Evolutionary conservation across 805 yeast genomes (phyloP), one percentile per base, ranked within the genome.

Genomic region (Teunomyces kruisii): DNA sequence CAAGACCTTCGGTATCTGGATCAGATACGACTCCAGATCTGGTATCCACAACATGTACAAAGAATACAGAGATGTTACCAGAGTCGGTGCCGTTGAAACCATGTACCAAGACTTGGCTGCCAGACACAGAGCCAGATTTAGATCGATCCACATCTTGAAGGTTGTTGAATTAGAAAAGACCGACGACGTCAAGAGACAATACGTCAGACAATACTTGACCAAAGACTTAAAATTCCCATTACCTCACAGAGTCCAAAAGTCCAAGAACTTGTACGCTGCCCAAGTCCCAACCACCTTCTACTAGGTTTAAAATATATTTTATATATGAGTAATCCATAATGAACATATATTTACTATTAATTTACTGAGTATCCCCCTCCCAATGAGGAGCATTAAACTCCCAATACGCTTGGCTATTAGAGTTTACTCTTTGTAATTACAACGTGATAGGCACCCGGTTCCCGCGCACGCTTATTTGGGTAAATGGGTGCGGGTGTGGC

Each of bases 41-140:
- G 99, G 99, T 82, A 91, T 96, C 70, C 99, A 94, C 96, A 94
- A 94, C 95, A 94, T 94, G 97, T 94, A 94, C 97, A 94, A 94
- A 85, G 99, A 94, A 83, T 88, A 89, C 94, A 90, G 99, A 80
- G 99, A 92, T 68, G 96, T 92, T 66, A 79, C 97, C 83, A 94
- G 99, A 83, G 96, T 90, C 57, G 96, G 88, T 76, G 99, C 98
- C 64, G 97, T 94, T 72, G 96, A 88, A 78, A 81, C 94, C 72
- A 86, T 94, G 86, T 94, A 94, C 94, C 91, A 87, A 78, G 99
- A 94, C 80, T 87, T 94, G 87, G 99, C 99, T 79, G 97, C 99
- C 65, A 91, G 99, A 83, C 99, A 94, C 96, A 90, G 99, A 86
- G 94, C 99, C 72, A 90, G 99, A 85, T 94, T 94, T 85, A 89